Evolutionary conservation across 345 rosid genomes (phyloP).

Genomic region (thale cress (Arabidopsis thaliana)): DNA sequence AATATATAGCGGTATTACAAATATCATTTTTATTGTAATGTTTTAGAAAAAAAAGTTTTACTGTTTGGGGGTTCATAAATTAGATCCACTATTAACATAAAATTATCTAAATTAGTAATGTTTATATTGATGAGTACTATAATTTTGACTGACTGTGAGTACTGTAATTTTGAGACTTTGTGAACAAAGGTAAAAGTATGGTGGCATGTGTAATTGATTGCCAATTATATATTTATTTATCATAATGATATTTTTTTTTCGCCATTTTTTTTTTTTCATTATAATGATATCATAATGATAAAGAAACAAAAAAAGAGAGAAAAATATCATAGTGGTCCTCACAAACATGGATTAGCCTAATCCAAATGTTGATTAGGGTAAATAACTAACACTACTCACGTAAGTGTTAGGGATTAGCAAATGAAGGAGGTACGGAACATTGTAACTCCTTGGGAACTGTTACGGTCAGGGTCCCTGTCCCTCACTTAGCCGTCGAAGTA

Average conservation of each 20-base stretch:
- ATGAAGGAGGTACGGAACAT: background rate
- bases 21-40: too few relatives aligned
- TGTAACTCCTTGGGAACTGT: constrained; percentile 37
- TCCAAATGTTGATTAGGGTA: constrained; percentile 5
- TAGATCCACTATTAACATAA: too few relatives aligned
- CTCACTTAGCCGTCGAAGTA: constrained; percentile 34
- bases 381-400: too few relatives aligned
- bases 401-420: constrained; percentile 7
- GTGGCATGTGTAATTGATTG: constrained; percentile 23
- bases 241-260: background rate
- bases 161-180: background rate
- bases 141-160: constrained; percentile 5
- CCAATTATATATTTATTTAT: background rate
- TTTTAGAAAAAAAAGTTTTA: too few relatives aligned
- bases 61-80: too few relatives aligned
- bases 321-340: constrained; percentile 15
- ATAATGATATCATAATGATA: background rate
- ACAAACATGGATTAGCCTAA: background rate
- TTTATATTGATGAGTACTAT: background rate
- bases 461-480: constrained; percentile 35
- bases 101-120: background rate
- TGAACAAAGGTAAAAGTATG: background rate
- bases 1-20: too few relatives aligned
- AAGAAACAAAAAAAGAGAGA: background rate
- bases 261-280: too few relatives aligned